These are phyloP conservation scores for Suhomyces atakaporum DNA, from an alignment of 1,139 yeast genomes.

Conservation along the genomic window DNA sequence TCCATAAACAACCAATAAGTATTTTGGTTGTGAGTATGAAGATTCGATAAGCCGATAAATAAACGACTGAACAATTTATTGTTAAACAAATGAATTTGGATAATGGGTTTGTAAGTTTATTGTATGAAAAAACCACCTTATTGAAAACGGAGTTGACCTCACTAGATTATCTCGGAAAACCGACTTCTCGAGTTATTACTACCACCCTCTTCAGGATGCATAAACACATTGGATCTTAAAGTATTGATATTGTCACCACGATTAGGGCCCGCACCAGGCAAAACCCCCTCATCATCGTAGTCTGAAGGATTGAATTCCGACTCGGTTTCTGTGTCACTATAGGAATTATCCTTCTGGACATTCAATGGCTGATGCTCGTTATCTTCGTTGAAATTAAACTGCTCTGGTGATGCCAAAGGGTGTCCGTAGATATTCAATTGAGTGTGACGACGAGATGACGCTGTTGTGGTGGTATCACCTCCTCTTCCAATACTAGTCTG, in stretches of 20 bases:
- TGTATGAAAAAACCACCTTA: too few relatives aligned
- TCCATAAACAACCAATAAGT: too few relatives aligned
- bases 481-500: slow-evolving; percentile 18
- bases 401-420: slow-evolving; percentile 18
- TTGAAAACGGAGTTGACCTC: neutral
- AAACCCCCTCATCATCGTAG: slow-evolving; percentile 19
- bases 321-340: slow-evolving; percentile 11
- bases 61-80: too few relatives aligned
- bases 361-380: slow-evolving; percentile 17
- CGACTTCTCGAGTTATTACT: slow-evolving; percentile 28
- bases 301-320: slow-evolving; percentile 21
- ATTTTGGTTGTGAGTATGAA: too few relatives aligned
- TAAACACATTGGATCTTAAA: slow-evolving; percentile 10
- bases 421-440: slow-evolving; percentile 15
- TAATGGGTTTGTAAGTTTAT: too few relatives aligned
- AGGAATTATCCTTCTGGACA: slow-evolving; percentile 10
- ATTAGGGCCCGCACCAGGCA: slow-evolving; percentile 16
- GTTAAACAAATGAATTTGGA: too few relatives aligned
- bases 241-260: slow-evolving; percentile 13
- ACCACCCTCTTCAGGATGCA: slow-evolving; percentile 16
- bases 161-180: slow-evolving; percentile 24
- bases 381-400: slow-evolving; percentile 19
- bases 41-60: too few relatives aligned
- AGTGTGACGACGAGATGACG: slow-evolving; percentile 17
- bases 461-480: slow-evolving; percentile 16